Base-by-base conservation (phyloP, 345 rosid genomes). In the Trapa incisa region DNA sequence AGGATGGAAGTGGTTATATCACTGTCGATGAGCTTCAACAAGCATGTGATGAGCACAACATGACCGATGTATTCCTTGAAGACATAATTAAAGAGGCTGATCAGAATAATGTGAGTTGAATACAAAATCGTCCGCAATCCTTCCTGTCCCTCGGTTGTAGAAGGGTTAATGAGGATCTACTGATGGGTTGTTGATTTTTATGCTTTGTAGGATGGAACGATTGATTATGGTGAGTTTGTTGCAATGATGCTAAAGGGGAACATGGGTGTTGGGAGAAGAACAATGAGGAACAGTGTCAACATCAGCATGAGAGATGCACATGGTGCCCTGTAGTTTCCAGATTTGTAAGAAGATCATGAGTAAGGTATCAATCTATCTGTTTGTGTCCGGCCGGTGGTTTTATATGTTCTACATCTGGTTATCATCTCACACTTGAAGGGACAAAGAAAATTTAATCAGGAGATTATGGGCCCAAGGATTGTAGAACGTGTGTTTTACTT, bases 241-340 rank as follows among this genome's bases (percentile, higher is more conserved):
- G 93, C 97, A 16, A 91, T 91, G 99, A 95, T 95, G 99, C 96
- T 85, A 82, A 95, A 94, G 74, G 96, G 97, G 65, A 89, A 89
- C 68, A 82, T 82, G 6, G 99, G 97, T 76, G 65, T 95, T 6
- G 99, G 99, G 10, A 85, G 99, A 84, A 80, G 99, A 83, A 91
- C 99, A 32, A 87, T 89, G 85, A 81, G 87, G 65, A 95, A 95
- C 76, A 91, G 96, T 74, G 68, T 95, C 66, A 89, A 89, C 71
- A 87, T 95, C 75, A 95, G 92, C 80, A 87, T 87, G 91, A 85
- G 93, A 79, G 97, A 89, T 81, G 85, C 79, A n/a, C 75, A 79
- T 1, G 80, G 77, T 69, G 73, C 86, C 64, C 71, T 56, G 63
- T 58, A 58, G 38, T 38, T 58, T 58, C 63, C 63, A 32, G 33